Conservation (phyloP, 768 basidiomycete genomes). For the Boletus coccyginus region DNA sequence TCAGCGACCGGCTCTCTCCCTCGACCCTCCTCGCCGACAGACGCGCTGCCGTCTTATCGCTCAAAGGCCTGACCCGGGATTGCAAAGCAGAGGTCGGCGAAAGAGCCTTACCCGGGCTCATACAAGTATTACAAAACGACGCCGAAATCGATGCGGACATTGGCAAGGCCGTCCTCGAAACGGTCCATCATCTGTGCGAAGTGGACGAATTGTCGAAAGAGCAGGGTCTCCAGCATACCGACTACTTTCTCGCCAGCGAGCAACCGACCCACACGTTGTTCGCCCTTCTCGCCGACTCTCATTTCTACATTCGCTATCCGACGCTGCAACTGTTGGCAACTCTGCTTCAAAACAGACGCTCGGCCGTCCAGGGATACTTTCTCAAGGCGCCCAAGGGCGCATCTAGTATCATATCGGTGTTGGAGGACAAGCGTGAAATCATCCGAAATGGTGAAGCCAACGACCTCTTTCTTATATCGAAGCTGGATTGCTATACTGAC, state of each 20-base stretch:
- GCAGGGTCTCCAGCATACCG: constrained; percentile 82
- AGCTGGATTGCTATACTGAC: constrained; percentile 5
- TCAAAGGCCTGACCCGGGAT: constrained; percentile 91
- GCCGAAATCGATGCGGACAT: constrained; percentile 90
- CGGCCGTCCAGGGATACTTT: constrained; percentile 86
- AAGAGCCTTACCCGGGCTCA: constrained; percentile 69
- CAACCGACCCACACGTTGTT: constrained; percentile 75
- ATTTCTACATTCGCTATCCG: constrained; percentile 84
- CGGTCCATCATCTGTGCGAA: constrained; percentile 82
- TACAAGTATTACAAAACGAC: constrained; percentile 83
- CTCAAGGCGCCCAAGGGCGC: constrained; percentile 80
- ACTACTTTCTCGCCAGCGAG: constrained; percentile 70
- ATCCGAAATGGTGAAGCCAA: constrained; percentile 73
- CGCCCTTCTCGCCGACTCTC: constrained; percentile 65
- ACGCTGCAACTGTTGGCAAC: constrained; percentile 79
- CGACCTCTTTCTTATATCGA: background rate
- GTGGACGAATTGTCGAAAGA: constrained; percentile 57
- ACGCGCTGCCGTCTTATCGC: constrained; percentile 86
- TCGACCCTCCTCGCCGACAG: constrained; percentile 87
- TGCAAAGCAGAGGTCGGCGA: constrained; percentile 88
- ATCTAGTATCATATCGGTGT: constrained; percentile 63
- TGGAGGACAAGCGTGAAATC: constrained; percentile 87
- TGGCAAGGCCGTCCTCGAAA: constrained; percentile 91
- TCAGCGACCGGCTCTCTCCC: constrained; percentile 90
- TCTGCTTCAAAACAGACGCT: constrained; percentile 78